These are phyloP conservation scores for Penicillium goetzii DNA, from an alignment of 495 filamentous ascomycete species.

Conservation along the genomic window DNA sequence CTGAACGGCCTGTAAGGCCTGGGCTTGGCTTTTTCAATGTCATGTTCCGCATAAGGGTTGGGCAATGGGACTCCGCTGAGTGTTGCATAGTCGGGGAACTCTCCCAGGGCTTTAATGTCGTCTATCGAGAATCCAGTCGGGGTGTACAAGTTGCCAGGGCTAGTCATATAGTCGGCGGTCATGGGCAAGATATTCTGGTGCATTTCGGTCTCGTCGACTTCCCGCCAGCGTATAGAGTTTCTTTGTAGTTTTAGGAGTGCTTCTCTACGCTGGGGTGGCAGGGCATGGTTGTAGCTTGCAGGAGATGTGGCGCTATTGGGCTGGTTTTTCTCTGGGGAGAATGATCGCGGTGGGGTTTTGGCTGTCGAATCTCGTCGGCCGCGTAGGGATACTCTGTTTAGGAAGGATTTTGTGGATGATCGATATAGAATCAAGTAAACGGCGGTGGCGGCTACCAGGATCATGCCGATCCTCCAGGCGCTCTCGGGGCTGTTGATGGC, in stretches of 20 bases:
- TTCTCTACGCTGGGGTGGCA: slow-evolving; percentile 61
- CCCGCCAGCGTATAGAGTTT: slow-evolving; percentile 24
- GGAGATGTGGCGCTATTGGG: slow-evolving; percentile 29
- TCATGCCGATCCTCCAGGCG: slow-evolving; percentile 31
- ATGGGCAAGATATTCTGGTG: slow-evolving; percentile 46
- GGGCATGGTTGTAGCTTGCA: slow-evolving; percentile 49
- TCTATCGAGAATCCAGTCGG: slow-evolving; percentile 64
- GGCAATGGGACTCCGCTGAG: slow-evolving; percentile 82
- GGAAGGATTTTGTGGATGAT: slow-evolving; percentile 16
- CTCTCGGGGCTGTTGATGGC: slow-evolving; percentile 18
- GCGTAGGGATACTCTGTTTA: slow-evolving; percentile 29
- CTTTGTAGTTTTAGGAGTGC: slow-evolving; percentile 44
- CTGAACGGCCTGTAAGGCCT: slow-evolving; percentile 79
- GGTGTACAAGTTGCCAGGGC: slow-evolving; percentile 50
- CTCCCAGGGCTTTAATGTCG: slow-evolving; percentile 74
- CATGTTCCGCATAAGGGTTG: slow-evolving; percentile 63
- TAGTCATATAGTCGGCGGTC: slow-evolving; percentile 45
- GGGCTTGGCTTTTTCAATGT: slow-evolving; percentile 66
- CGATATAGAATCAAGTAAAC: slow-evolving; percentile 24
- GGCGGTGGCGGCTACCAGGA: slow-evolving; percentile 30
- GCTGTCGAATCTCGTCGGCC: slow-evolving; percentile 45
- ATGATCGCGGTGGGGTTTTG: slow-evolving; percentile 59
- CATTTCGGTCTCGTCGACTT: slow-evolving; percentile 40
- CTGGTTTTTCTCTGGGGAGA: slow-evolving; percentile 56
- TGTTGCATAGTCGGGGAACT: slow-evolving; percentile 81